phyloP scores from a whole-genome alignment of 352 stramenopile species.

The Pythium grandisporangium region DNA sequence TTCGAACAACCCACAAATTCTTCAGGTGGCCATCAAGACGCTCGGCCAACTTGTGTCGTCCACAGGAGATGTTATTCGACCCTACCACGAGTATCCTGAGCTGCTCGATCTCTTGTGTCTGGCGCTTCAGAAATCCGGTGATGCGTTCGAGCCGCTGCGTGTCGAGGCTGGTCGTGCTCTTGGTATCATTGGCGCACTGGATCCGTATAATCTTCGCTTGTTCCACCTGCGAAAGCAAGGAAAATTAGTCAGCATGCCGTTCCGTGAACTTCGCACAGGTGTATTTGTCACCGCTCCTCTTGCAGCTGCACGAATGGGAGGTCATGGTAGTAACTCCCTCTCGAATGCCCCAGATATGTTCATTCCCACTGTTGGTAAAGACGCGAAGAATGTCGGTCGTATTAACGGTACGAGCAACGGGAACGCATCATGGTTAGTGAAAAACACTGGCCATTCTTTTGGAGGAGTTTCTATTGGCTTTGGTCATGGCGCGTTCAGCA shows the following conservation, averaged over 20 bases:
- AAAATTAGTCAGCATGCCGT: constrained; percentile 57
- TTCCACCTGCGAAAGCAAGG: constrained; percentile 79
- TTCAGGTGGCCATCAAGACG: constrained; percentile 81
- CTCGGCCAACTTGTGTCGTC: constrained; percentile 75
- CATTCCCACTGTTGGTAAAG: not conserved
- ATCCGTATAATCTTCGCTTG: constrained; percentile 78
- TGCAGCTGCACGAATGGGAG: too few relatives aligned
- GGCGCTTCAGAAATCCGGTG: constrained; percentile 71
- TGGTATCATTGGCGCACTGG: constrained; percentile 70
- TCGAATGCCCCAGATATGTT: not conserved
- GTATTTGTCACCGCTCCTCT: too few relatives aligned
- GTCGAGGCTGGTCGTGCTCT: constrained; percentile 77
- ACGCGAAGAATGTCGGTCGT: too few relatives aligned
- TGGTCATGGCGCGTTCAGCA: not conserved
- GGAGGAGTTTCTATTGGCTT: constrained; percentile 15
- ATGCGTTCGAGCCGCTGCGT: constrained; percentile 63
- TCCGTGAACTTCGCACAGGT: constrained; percentile 61
- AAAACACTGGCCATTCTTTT: not conserved
- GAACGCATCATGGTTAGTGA: too few relatives aligned
- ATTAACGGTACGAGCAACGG: too few relatives aligned
- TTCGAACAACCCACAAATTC: constrained; percentile 76
- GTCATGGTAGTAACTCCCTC: too few relatives aligned
- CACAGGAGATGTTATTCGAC: constrained; percentile 77
- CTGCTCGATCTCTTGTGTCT: constrained; percentile 71
- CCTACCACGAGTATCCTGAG: constrained; percentile 81